Conservation (phyloP, 805 yeast genomes). For the Metschnikowia arizonensis region DNA sequence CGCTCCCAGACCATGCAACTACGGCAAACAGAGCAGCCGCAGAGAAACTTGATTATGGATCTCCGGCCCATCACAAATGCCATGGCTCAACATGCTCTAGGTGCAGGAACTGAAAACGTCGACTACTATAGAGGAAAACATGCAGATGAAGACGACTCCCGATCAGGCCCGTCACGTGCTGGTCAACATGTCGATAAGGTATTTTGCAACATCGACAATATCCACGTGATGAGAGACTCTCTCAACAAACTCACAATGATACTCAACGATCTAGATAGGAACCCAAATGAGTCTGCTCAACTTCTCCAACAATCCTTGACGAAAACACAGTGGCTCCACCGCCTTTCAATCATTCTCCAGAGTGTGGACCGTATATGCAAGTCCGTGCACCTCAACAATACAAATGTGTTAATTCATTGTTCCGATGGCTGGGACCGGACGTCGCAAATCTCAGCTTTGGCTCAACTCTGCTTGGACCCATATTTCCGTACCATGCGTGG, state of each 20-base stretch:
- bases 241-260: constrained; percentile 57
- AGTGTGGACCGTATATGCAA: constrained; percentile 76
- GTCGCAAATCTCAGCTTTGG: constrained; percentile 77
- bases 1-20: constrained; percentile 44
- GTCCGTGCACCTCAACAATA: constrained; percentile 76
- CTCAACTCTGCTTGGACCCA: constrained; percentile 87
- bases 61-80: constrained; percentile 93
- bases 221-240: constrained; percentile 92
- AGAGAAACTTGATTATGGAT: constrained; percentile 71
- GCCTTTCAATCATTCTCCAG: constrained; percentile 61
- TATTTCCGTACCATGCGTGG: constrained; percentile 85
- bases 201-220: constrained; percentile 88
- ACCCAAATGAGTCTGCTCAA: constrained; percentile 32
- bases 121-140: constrained; percentile 63
- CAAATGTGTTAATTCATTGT: constrained; percentile 85
- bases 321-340: constrained; percentile 76
- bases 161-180: constrained; percentile 7
- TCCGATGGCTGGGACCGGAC: constrained; percentile 99
- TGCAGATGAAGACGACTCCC: constrained; percentile 6
- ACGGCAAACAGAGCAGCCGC: constrained; percentile 25
- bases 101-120: constrained; percentile 96
- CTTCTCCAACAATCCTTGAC: constrained; percentile 48
- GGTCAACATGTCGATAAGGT: constrained; percentile 56
- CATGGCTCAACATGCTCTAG: constrained; percentile 91
- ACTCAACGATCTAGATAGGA: constrained; percentile 63